Percentiles rank a stretch among this genome's conserved stretches.
phyloP scores from a whole-genome alignment of 371 early-diverging fungal species.

The Mortierella polycephala region DNA sequence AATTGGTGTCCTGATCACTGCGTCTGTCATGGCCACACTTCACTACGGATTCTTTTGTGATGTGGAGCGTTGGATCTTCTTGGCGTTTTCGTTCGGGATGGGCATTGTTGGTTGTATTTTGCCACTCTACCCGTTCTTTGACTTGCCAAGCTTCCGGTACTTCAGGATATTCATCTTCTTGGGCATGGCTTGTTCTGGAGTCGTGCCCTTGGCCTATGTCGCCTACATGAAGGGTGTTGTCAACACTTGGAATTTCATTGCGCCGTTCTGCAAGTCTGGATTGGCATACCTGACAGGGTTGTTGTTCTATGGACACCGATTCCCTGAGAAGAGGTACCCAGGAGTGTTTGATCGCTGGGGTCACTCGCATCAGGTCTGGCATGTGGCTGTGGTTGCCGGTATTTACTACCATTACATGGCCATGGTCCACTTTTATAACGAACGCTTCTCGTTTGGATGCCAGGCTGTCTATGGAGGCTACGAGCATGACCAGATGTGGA shows the following conservation, averaged over 20 bases:
- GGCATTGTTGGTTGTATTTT: slow-evolving; percentile 67
- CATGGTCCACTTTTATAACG: slow-evolving; percentile 64
- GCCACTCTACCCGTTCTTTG: slow-evolving; percentile 70
- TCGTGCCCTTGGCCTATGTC: slow-evolving; percentile 68
- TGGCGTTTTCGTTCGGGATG: slow-evolving; percentile 66
- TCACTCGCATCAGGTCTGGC: slow-evolving; percentile 87
- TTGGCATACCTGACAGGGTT: slow-evolving; percentile 68
- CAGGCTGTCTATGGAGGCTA: slow-evolving; percentile 48
- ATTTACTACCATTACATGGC: slow-evolving; percentile 76
- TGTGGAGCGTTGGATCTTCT: slow-evolving; percentile 58
- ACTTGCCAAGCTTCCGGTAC: slow-evolving; percentile 56
- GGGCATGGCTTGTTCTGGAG: slow-evolving; percentile 69
- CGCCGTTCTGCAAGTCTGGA: slow-evolving; percentile 62
- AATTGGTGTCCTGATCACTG: slow-evolving; percentile 74
- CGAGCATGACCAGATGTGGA: slow-evolving; percentile 26
- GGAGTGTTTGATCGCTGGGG: slow-evolving; percentile 80
- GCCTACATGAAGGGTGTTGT: slow-evolving; percentile 58
- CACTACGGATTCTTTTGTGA: slow-evolving; percentile 77
- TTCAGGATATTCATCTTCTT: slow-evolving; percentile 71
- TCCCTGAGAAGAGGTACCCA: slow-evolving; percentile 80
- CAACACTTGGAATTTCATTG: slow-evolving; percentile 60
- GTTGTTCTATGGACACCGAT: slow-evolving; percentile 73
- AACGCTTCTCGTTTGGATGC: slow-evolving; percentile 61
- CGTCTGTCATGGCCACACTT: slow-evolving; percentile 66
- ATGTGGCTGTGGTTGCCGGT: slow-evolving; percentile 76